Evolutionary conservation across 805 yeast species (phyloP).

Genomic region (Cyberlindnera mississippiensis): DNA sequence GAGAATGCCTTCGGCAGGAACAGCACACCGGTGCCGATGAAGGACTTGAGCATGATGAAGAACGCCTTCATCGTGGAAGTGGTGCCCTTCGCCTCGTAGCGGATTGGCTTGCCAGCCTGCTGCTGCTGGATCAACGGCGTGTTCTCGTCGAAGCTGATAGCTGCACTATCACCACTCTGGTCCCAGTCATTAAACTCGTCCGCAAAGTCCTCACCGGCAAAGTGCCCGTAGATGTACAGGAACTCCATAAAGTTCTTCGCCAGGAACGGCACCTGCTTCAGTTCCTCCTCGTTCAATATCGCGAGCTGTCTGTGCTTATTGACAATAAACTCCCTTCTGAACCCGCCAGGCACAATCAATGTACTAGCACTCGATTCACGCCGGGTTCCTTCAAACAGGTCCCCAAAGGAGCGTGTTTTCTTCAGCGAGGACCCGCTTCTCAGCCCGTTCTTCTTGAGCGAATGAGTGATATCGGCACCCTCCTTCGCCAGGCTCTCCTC

Average conservation of each 20-base stretch:
- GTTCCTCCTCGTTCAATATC: constrained; percentile 23
- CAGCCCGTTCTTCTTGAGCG: constrained; percentile 15
- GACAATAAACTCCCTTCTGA: constrained; percentile 64
- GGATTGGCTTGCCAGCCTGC: constrained; percentile 7
- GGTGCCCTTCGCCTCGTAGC: constrained; percentile 46
- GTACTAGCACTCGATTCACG: constrained; percentile 64
- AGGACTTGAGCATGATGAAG: constrained; percentile 65
- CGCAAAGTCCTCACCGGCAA: constrained; percentile 80
- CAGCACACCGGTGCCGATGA: constrained; percentile 73
- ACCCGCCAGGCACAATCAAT: constrained; percentile 77
- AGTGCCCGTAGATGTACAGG: constrained; percentile 75
- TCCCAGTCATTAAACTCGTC: constrained; percentile 53
- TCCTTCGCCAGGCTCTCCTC: constrained; percentile 17
- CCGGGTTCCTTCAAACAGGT: constrained; percentile 31
- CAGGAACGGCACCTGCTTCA: constrained; percentile 42
- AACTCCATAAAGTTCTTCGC: constrained; percentile 76
- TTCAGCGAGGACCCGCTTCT: constrained; percentile 12
- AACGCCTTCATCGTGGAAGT: constrained; percentile 73
- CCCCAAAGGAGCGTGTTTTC: constrained; percentile 20
- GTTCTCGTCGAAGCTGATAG: constrained; percentile 25
- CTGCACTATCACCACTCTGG: constrained; percentile 31
- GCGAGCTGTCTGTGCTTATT: constrained; percentile 30
- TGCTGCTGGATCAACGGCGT: constrained; percentile 25
- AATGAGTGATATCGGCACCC: constrained; percentile 28
- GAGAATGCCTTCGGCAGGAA: constrained; percentile 67